Conservation (phyloP, 2,329 filamentous ascomycete species). For the Cladobotryum protrusum region DNA sequence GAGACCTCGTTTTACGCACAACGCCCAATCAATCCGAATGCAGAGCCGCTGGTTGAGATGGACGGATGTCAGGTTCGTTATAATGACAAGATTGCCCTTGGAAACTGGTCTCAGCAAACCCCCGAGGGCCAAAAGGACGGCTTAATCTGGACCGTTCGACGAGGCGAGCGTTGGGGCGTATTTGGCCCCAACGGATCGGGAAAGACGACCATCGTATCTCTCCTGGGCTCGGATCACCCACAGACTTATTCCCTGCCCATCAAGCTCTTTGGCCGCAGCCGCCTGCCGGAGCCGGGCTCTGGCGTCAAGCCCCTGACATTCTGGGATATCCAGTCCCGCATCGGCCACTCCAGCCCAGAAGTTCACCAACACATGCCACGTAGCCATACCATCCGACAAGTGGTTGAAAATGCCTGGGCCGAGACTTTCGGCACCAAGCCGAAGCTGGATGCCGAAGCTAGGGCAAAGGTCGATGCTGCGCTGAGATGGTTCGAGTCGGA, state of each 20-base stretch:
- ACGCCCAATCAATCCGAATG: slow-evolving; percentile 26
- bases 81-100: slow-evolving; percentile 68
- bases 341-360: slow-evolving; percentile 91
- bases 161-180: slow-evolving; percentile 83
- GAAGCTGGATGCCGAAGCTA: slow-evolving; percentile 51
- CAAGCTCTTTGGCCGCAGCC: slow-evolving; percentile 73
- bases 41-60: slow-evolving; percentile 80
- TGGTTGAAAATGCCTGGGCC: slow-evolving; percentile 82
- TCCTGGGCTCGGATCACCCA: slow-evolving; percentile 93
- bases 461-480: slow-evolving; percentile 57
- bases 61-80: slow-evolving; percentile 77
- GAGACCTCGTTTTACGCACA: slow-evolving; percentile 15
- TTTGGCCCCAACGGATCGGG: slow-evolving; percentile 93
- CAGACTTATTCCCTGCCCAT: slow-evolving; percentile 89
- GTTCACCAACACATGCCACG: slow-evolving; percentile 90
- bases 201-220: slow-evolving; percentile 87
- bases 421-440: slow-evolving; percentile 76
- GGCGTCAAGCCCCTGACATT: slow-evolving; percentile 69
- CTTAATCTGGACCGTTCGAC: slow-evolving; percentile 73
- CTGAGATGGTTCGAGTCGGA: slow-evolving; percentile 75
- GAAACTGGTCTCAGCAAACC: slow-evolving; percentile 65
- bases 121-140: slow-evolving; percentile 50
- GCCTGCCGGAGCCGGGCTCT: slow-evolving; percentile 67
- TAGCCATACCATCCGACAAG: slow-evolving; percentile 62
- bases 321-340: slow-evolving; percentile 83